These are phyloP conservation scores for Yamadazyma endophytica DNA, from an alignment of 805 yeast genomes.

Conservation along the genomic window DNA sequence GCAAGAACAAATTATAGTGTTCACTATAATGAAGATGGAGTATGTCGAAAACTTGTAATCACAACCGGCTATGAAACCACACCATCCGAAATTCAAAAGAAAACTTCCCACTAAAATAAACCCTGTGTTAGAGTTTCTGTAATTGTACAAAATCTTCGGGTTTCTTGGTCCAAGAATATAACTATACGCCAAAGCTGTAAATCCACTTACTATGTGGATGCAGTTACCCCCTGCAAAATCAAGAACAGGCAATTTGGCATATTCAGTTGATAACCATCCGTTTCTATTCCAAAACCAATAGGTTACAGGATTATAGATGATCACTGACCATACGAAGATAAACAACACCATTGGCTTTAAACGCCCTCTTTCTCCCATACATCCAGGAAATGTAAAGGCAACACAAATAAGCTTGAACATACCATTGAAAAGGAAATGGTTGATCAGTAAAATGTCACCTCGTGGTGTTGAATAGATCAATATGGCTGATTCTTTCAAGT, in stretches of 20 bases:
- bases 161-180: constrained; percentile 41
- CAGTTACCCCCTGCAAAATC: constrained; percentile 46
- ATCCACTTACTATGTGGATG: constrained; percentile 44
- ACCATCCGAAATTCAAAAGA: constrained; percentile 34
- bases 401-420: constrained; percentile 36
- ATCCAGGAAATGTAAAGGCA: constrained; percentile 40
- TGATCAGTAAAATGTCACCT: constrained; percentile 32
- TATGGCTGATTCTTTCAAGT: constrained; percentile 15
- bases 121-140: constrained; percentile 32
- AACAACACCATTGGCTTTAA: constrained; percentile 38
- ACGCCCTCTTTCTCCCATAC: constrained; percentile 42
- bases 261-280: constrained; percentile 40
- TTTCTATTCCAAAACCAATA: constrained; percentile 44
- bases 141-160: constrained; percentile 31
- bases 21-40: constrained; percentile 27
- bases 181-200: constrained; percentile 40
- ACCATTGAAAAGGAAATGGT: constrained; percentile 38
- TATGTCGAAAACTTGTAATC: constrained; percentile 33
- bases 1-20: constrained; percentile 30
- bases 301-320: constrained; percentile 40
- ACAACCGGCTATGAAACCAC: constrained; percentile 41
- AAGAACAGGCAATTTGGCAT: constrained; percentile 29
- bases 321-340: constrained; percentile 34
- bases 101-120: constrained; percentile 31
- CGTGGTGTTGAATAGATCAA: constrained; percentile 29